Base-by-base conservation (phyloP, 1,284 basidiomycete species). In the Ustilago tritici region DNA sequence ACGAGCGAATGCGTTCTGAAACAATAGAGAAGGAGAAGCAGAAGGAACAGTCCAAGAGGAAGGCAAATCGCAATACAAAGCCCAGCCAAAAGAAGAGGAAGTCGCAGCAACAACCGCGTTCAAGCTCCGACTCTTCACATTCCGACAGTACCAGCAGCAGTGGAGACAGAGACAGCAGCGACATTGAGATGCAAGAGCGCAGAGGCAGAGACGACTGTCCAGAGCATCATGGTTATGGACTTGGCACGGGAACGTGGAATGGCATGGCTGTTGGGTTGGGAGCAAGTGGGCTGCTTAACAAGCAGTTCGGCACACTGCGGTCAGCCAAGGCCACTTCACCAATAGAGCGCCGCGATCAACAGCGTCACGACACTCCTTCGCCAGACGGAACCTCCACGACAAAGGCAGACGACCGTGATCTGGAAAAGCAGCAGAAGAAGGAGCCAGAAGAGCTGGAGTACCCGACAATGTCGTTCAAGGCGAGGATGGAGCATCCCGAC, bases 401-500 rank as follows among this genome's bases (percentile, higher is more conserved):
- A 3, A 70, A 56, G 6, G 66, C 52, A 15, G 74, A 71, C 12
- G 77, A 70, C 8, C 63, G 56, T 9, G 67, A 69, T 36, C 56
- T 65, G 2, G 71, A 68, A 35, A 78, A 69, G 61, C 73, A 72
- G 52, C 56, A 66, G 40, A 58, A 58, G 53, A 58, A 53, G n/a
- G 62, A 62, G 49, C 28, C 28, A 41, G 35, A 59, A 3, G 72
- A 70, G 65, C 49, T 38, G 12, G 60, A 75, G 12, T 78, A 76
- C 43, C 71, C 70, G 54, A 76, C 67, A 49, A 57, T 70, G 69
- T 80, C 78, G 0, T 74, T 78, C 70, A 70, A 70, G 19, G 72
- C 76, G 9, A 56, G 68, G 47, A 74, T 79, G 62, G 70, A 77
- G 50, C 56, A 75, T 38, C 70, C 71, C 5, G 70, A 76, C 32